Base-by-base conservation (phyloP, 345 rosid genomes). In the Heritiera fomes region DNA sequence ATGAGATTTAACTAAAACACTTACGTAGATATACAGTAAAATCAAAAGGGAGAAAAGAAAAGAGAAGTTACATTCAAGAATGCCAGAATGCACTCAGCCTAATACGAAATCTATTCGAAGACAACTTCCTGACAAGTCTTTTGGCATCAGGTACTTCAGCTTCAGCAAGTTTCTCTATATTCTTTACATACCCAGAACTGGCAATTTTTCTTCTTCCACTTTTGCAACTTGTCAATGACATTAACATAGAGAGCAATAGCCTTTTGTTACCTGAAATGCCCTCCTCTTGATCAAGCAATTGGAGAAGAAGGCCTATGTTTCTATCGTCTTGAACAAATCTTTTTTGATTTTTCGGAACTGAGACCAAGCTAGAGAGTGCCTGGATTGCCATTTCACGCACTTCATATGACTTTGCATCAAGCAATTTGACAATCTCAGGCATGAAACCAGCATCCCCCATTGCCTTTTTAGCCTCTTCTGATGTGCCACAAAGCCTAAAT, bases 371-470 rank as follows among this genome's bases (percentile, higher is more conserved):
- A 12, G 84, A 86, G 0, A 96, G 87, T 17, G 97, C 91, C 65
- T 85, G 86, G 0, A 93, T 91, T 7, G 98, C 98, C 91, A 89
- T 90, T 83, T 90, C 91, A 2, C 96, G 87, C 12, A 92, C 93
- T 41, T 91, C 93, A 34, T 84, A 80, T 3, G 98, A 90, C 78
- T 96, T 96, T 3, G 97, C 92, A 23, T 89, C 91, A 3, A 95
- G 94, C 72, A 93, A 88, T 50, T 84, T 88, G 3, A 93, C 87
- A 45, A 93, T 86, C 82, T 93, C 99, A 0, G 92, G 77, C 93
- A 94, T 92, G 80, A 93, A 93, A 38, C 99, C 98, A 0, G 91
- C 83, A 30, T 91, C 97, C 0, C 97, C 97, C 92, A 96, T 85
- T 69, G 88, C 84, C 75, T 80, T 89, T 73, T 84, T 92, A n/a